A percentile compares a stretch with the other conserved stretches of the same genome.
Conservation (phyloP, 495 filamentous ascomycete genomes). For the Podospora comata region DNA sequence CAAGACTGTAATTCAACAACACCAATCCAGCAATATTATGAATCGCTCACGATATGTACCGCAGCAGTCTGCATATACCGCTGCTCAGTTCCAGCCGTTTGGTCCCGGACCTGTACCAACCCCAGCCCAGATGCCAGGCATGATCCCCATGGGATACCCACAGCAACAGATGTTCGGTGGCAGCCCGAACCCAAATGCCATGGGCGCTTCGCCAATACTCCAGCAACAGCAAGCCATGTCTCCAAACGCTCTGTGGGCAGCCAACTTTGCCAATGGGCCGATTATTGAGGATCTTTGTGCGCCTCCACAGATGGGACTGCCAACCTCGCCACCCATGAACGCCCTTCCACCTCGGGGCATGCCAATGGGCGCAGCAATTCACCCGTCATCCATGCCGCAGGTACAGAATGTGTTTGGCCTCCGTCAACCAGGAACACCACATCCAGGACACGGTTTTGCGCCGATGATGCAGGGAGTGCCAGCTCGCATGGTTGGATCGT, state of each 20-base stretch:
- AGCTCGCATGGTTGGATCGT: neutral
- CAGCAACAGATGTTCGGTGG: slow-evolving; percentile 9
- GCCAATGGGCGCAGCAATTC: slow-evolving; percentile 8
- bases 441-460: neutral
- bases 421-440: slow-evolving; percentile 10
- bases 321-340: slow-evolving; percentile 9
- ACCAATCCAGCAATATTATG: slow-evolving; percentile 7
- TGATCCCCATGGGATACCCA: slow-evolving; percentile 4
- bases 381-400: slow-evolving; percentile 18
- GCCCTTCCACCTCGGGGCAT: slow-evolving; percentile 6
- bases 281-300: slow-evolving; percentile 25
- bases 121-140: slow-evolving; percentile 12
- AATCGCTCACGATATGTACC: slow-evolving; percentile 21
- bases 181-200: slow-evolving; percentile 8
- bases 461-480: slow-evolving; percentile 1
- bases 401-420: slow-evolving; percentile 21
- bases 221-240: slow-evolving; percentile 14
- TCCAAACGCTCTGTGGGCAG: slow-evolving; percentile 11
- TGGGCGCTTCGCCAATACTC: slow-evolving; percentile 14
- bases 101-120: slow-evolving; percentile 4
- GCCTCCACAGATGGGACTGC: slow-evolving; percentile 14
- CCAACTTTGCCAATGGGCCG: slow-evolving; percentile 20
- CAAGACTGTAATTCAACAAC: neutral
- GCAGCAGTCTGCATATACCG: slow-evolving; percentile 6
- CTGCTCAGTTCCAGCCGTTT: slow-evolving; percentile 14